Evolutionary conservation across 331 rosid species (phyloP).

Genomic region (Acacia pycnantha): DNA sequence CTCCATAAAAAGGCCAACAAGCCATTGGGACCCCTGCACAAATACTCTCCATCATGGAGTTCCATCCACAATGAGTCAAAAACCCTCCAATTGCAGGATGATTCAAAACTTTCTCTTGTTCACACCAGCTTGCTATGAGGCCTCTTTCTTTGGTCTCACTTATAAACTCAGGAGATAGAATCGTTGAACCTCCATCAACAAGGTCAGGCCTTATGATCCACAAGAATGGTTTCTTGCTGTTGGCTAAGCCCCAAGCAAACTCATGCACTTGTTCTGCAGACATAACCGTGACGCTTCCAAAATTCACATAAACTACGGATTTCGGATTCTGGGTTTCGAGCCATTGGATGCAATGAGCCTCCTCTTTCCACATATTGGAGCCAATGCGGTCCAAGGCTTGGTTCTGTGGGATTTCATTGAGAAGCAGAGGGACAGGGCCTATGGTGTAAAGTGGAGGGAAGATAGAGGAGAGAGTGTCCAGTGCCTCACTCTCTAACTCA

Average conservation of each 20-base stretch:
- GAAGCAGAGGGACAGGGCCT: not conserved
- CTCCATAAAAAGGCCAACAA: slow-evolving; percentile 40
- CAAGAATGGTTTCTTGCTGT: not conserved
- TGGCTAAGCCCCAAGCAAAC: not conserved
- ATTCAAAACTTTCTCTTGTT: slow-evolving; percentile 43
- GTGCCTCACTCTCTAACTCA: not conserved
- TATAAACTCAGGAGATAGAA: not conserved
- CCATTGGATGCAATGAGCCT: not conserved
- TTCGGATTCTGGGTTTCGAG: not conserved
- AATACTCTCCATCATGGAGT: slow-evolving; percentile 33
- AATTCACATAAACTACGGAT: not conserved
- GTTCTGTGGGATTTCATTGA: not conserved
- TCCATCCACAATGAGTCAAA: slow-evolving; percentile 47
- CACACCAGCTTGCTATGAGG: slow-evolving; percentile 31
- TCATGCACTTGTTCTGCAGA: not conserved
- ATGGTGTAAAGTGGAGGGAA: not conserved
- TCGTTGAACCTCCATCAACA: not conserved
- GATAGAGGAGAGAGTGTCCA: not conserved
- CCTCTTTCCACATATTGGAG: not conserved
- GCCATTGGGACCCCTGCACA: slow-evolving; percentile 33
- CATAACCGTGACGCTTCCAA: not conserved
- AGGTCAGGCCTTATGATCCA: not conserved
- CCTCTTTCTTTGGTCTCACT: not conserved
- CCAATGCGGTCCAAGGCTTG: not conserved
- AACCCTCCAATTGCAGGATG: slow-evolving; percentile 36